Base-by-base conservation (phyloP, 2,329 filamentous ascomycete genomes). In the Cladosporium sp. region DNA sequence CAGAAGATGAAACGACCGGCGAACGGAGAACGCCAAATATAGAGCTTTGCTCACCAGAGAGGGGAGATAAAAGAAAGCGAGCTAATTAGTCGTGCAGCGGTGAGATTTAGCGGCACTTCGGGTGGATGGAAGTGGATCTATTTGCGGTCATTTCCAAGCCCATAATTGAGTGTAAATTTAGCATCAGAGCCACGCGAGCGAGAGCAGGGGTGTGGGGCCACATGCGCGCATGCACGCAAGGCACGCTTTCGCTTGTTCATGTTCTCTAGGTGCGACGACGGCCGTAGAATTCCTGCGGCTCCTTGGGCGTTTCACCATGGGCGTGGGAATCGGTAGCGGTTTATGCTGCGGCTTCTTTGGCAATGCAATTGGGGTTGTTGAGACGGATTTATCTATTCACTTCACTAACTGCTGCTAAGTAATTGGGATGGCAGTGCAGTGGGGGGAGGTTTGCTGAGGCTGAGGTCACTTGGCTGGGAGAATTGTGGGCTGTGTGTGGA, bases 61-160 rank as follows among this genome's bases (percentile, higher is more conserved):
- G n/a, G n/a, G n/a, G n/a, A n/a, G 22, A 27, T 27, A 9, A 27
- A 27, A n/a, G n/a, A 27, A 27, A 27, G 22, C 22, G 43, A 47
- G 44, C 45, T 48, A 48, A 48, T 48, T 48, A 48, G 37, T 48
- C 45, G 37, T 22, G 37, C 44, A 40, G n/a, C n/a, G n/a, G 22
- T 27, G 22, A 9, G 22, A 20, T 32, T 37, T 8, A 12, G 19
- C 19, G n/a, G 13, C 30, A 18, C n/a, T n/a, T n/a, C n/a, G 38
- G 43, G 38, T 36, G 19, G 43, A 29, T 32, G n/a, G 34, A 47
- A 38, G n/a, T 13, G 19, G 45, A 48, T 48, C 45, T 48, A 48
- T 48, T 48, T 48, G 45, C 45, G 45, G 45, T n/a, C 45, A 48
- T 48, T 41, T 18, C 8, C 32, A 8, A 7, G 13, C 12, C 8